A percentile compares a stretch with the other conserved stretches of the same genome.
Conservation (phyloP, 225 moss, liverwort and hornwort species). For the Polytrichum formosum region DNA sequence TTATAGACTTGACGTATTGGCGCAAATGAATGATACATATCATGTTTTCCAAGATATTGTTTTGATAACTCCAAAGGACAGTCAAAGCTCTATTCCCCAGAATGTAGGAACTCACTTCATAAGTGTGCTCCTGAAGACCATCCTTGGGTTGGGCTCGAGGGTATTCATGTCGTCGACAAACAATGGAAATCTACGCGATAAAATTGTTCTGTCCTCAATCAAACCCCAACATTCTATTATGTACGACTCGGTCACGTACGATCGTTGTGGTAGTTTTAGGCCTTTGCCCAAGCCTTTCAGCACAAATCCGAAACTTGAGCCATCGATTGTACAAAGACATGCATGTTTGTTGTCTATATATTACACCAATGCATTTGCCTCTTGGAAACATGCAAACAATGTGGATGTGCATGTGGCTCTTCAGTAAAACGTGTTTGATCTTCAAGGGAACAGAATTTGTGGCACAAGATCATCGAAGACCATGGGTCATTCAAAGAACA, state of each 20-base stretch:
- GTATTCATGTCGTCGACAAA: slow-evolving; percentile 2
- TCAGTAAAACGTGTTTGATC: not conserved
- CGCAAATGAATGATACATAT: not conserved
- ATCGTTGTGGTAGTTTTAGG: not conserved
- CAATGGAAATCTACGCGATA: not conserved
- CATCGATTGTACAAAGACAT: slow-evolving; percentile 1
- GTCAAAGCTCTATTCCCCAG: not conserved
- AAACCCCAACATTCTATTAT: slow-evolving; percentile 1
- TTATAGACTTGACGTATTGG: not conserved
- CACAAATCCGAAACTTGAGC: not conserved
- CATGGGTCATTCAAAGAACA: not conserved
- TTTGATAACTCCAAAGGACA: not conserved
- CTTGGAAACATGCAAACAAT: not conserved
- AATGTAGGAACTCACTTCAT: slow-evolving; percentile 3
- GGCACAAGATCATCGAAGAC: not conserved
- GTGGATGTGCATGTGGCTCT: slow-evolving; percentile 1
- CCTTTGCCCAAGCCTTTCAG: not conserved
- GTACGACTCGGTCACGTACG: slow-evolving; percentile 1
- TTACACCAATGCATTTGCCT: not conserved
- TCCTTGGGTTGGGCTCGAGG: slow-evolving; percentile 1
- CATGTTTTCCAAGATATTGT: not conserved
- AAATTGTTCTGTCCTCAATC: not conserved
- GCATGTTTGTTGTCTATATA: not conserved
- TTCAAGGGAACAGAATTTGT: not conserved
- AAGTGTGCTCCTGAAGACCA: not conserved